phyloP scores from a whole-genome alignment of 2,329 filamentous ascomycete genomes.

The Claviceps sp. region DNA sequence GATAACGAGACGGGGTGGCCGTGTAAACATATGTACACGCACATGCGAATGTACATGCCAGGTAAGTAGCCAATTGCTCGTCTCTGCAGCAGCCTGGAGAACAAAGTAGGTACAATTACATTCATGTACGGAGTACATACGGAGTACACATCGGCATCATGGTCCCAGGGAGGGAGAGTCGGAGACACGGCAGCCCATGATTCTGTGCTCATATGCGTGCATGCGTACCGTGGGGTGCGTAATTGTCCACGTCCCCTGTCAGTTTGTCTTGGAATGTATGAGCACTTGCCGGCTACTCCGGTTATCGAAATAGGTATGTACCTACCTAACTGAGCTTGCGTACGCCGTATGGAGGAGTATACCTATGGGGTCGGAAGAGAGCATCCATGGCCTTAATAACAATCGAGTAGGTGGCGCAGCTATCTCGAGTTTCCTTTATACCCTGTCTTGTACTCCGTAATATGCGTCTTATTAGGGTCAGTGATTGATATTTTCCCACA shows the following conservation, averaged over 20 bases:
- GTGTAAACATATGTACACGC: neutral
- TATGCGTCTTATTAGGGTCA: too few relatives aligned
- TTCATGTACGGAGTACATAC: neutral
- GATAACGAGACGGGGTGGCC: slow-evolving; percentile 1
- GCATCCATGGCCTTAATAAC: neutral
- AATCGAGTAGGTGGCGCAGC: neutral
- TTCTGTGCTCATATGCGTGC: neutral
- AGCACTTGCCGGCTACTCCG: neutral
- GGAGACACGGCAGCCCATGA: neutral
- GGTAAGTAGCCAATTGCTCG: neutral
- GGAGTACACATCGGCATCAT: neutral
- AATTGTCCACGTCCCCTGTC: neutral
- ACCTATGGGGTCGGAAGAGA: neutral
- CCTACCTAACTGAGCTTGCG: neutral
- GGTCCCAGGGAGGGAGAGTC: too few relatives aligned
- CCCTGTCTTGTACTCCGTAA: neutral
- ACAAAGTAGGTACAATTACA: neutral
- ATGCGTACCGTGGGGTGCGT: neutral
- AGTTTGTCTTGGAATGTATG: neutral
- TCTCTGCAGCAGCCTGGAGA: neutral
- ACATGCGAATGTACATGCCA: neutral
- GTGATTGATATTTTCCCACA: neutral
- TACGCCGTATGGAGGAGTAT: too few relatives aligned
- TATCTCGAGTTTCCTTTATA: neutral
- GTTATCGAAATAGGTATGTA: neutral